phyloP scores from a whole-genome alignment of 345 rosid genomes.

The Citrus sinensis region DVS_A1.0 CM039162.1:29782501-29783000 shows the following conservation, averaged over 20 bases:
- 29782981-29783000: constrained; percentile 40
- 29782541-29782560: constrained; percentile 54
- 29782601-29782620: background rate
- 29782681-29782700: too few species aligned
- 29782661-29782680: background rate
- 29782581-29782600: background rate
- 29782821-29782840: too few species aligned
- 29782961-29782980: constrained; percentile 43
- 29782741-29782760: background rate
- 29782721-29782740: background rate
- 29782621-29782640: background rate
- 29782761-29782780: background rate
- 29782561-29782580: background rate
- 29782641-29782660: background rate
- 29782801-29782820: background rate
- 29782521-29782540: constrained; percentile 46
- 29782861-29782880: too few species aligned
- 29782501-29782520: constrained; percentile 51
- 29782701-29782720: background rate
- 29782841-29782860: too few species aligned
- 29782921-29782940: too few species aligned
- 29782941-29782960: constrained; percentile 55
- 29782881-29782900: too few species aligned
- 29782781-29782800: constrained; percentile 1
- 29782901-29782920: too few species aligned